Conservation (phyloP, 352 stramenopile genomes). For the Globisporangium nagaii region DNA sequence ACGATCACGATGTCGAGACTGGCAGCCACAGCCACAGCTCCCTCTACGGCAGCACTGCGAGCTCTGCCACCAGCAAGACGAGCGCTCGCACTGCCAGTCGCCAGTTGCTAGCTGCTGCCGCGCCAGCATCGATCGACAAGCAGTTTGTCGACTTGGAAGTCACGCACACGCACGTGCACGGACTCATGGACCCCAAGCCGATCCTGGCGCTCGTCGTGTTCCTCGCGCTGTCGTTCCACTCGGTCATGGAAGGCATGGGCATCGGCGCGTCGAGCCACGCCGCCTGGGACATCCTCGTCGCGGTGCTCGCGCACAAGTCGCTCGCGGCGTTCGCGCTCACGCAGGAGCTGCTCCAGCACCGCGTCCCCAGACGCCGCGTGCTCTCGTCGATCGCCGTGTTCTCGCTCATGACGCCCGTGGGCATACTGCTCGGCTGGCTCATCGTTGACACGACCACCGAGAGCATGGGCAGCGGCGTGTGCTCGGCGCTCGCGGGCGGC, state of each 20-base stretch:
- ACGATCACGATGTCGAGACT: conserved; percentile 7
- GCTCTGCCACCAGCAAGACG: neutral
- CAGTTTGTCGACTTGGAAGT: conserved; percentile 14
- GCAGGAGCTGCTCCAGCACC: conserved; percentile 68
- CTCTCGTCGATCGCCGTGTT: conserved; percentile 47
- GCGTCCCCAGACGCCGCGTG: conserved; percentile 30
- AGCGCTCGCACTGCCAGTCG: too few relatives aligned
- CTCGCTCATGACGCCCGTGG: conserved; percentile 68
- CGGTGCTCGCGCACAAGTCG: conserved; percentile 81
- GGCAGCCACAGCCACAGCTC: conserved; percentile 6
- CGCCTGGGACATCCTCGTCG: conserved; percentile 73
- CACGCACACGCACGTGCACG: conserved; percentile 55
- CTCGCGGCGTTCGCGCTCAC: conserved; percentile 67
- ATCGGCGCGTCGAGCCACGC: conserved; percentile 52
- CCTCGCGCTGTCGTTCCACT: conserved; percentile 78
- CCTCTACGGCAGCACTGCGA: neutral
- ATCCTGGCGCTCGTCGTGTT: conserved; percentile 74
- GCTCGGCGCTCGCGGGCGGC: conserved; percentile 65
- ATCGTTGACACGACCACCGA: conserved; percentile 38
- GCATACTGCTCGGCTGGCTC: conserved; percentile 57
- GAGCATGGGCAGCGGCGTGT: conserved; percentile 52
- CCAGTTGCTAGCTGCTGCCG: too few relatives aligned
- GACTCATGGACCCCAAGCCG: conserved; percentile 55
- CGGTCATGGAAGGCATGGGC: conserved; percentile 81
- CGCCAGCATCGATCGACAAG: too few relatives aligned